phyloP scores from a whole-genome alignment of 1,284 basidiomycete species.

The Coniferiporia sulphurascens region DNA sequence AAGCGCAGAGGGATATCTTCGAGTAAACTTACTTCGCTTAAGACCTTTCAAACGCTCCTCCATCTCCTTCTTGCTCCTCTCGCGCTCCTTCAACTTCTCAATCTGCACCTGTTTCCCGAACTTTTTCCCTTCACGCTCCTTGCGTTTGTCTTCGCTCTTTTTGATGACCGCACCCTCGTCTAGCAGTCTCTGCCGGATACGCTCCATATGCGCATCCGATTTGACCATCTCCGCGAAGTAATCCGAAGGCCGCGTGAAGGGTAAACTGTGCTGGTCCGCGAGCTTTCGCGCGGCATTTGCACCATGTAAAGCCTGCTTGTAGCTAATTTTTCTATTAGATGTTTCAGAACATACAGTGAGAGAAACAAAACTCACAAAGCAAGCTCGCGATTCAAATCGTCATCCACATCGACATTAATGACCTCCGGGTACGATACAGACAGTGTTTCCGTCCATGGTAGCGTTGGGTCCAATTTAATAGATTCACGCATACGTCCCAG shows the following conservation, averaged over 20 bases:
- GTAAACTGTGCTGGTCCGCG: conserved; percentile 69
- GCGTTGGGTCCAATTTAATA: conserved; percentile 69
- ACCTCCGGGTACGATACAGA: conserved; percentile 68
- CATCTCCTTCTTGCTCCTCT: conserved; percentile 75
- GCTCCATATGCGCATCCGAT: conserved; percentile 96
- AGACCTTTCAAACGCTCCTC: conserved; percentile 79
- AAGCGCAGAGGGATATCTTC: conserved; percentile 3
- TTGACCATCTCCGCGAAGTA: conserved; percentile 99
- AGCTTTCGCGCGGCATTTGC: conserved; percentile 73
- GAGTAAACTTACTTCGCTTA: conserved; percentile 71
- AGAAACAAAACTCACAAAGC: conserved; percentile 68
- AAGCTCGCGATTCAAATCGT: conserved; percentile 91
- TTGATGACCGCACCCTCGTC: conserved; percentile 90
- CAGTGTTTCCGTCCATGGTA: conserved; percentile 86
- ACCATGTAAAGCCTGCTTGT: conserved; percentile 90
- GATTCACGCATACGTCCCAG: conserved; percentile 76
- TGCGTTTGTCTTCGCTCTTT: conserved; percentile 87
- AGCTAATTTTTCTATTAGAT: conserved; percentile 46
- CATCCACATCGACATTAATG: conserved; percentile 76
- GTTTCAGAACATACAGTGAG: neutral
- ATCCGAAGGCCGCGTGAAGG: conserved; percentile 91
- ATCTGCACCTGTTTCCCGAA: conserved; percentile 96
- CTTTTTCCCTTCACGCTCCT: conserved; percentile 94
- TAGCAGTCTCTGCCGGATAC: conserved; percentile 86
- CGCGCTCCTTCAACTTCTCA: conserved; percentile 79